Evolutionary conservation across 306 rosid species (phyloP).

Genomic region (Quercus engelmannii): DNA sequence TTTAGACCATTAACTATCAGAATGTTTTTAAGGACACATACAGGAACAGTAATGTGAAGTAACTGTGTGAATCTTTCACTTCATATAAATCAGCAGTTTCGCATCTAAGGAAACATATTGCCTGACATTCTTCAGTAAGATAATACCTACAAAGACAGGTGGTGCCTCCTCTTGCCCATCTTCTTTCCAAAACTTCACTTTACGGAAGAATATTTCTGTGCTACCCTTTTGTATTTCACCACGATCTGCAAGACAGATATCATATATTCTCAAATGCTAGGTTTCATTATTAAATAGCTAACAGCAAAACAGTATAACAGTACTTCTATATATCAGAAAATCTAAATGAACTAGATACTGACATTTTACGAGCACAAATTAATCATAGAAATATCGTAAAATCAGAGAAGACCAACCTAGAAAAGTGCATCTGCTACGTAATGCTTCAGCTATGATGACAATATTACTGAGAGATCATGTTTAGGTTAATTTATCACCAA

Average conservation of each 20-base stretch:
- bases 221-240: conserved; percentile 72
- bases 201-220: conserved; percentile 81
- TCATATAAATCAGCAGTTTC: background rate
- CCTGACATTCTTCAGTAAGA: conserved; percentile 50
- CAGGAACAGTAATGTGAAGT: background rate
- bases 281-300: background rate
- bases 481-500: too few relatives aligned
- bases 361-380: too few relatives aligned
- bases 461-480: too few relatives aligned
- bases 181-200: conserved; percentile 86
- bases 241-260: conserved; percentile 50
- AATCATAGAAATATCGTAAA: too few relatives aligned
- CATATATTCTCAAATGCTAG: background rate
- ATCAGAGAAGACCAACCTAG: too few relatives aligned
- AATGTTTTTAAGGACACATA: too few relatives aligned
- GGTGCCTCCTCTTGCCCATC: conserved; percentile 84
- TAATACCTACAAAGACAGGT: conserved; percentile 97
- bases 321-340: background rate
- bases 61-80: background rate
- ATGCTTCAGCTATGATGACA: too few relatives aligned
- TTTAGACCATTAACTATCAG: too few relatives aligned
- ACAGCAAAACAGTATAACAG: background rate
- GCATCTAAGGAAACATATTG: conserved; percentile 19
- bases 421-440: too few relatives aligned
- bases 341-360: background rate